phyloP scores from a whole-genome alignment of 345 rosid genomes.

The Aegle marmelos region DNA sequence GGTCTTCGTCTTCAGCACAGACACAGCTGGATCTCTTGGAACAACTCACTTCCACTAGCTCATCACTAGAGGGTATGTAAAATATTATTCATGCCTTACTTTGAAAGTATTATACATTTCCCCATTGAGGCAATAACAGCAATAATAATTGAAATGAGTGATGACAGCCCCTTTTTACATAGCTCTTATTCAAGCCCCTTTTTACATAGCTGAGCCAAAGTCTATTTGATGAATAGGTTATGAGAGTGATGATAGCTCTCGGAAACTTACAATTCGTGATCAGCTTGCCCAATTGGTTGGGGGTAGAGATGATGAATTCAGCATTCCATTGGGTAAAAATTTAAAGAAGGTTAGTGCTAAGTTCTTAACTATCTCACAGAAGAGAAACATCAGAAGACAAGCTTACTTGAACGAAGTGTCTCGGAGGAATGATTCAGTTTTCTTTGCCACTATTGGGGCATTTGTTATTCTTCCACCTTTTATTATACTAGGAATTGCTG shows the following conservation, averaged over 20 bases:
- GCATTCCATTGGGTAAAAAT: constrained; percentile 65
- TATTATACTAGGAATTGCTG: constrained; percentile 66
- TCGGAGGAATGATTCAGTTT: constrained; percentile 77
- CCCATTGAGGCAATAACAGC: neutral
- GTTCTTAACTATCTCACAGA: constrained; percentile 78
- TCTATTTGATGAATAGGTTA: constrained; percentile 40
- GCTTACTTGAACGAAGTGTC: constrained; percentile 75
- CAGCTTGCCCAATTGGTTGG: constrained; percentile 65
- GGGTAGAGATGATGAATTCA: constrained; percentile 72
- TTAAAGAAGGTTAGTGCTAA: constrained; percentile 78
- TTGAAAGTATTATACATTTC: neutral
- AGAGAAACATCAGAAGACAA: constrained; percentile 90
- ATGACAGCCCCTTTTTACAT: neutral
- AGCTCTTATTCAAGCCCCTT: neutral
- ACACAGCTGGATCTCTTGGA: constrained; percentile 73
- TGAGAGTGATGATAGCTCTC: constrained; percentile 45
- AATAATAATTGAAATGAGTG: neutral
- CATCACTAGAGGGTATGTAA: constrained; percentile 53
- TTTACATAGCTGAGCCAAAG: neutral
- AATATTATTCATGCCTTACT: neutral
- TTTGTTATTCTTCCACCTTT: constrained; percentile 82
- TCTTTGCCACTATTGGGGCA: constrained; percentile 88
- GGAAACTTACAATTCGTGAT: constrained; percentile 54
- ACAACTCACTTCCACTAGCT: constrained; percentile 54
- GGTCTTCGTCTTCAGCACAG: constrained; percentile 64